Evolutionary conservation across 371 early-diverging fungal species (phyloP).

Genomic region (Syncephalastrum monosporum): DNA sequence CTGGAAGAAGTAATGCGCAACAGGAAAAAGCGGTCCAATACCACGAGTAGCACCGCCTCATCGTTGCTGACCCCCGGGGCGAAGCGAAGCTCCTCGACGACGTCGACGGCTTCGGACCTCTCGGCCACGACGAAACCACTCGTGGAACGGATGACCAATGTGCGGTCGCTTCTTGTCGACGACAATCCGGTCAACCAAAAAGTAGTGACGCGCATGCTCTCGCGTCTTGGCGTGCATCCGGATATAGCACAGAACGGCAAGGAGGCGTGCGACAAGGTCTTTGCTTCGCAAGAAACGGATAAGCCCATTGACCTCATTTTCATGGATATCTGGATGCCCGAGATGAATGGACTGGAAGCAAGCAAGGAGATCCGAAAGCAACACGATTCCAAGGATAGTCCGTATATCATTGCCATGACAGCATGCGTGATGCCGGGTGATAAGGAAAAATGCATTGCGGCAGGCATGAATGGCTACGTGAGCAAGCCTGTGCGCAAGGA

Average conservation of each 20-base stretch:
- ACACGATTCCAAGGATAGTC: conserved; percentile 18
- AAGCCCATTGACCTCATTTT: conserved; percentile 45
- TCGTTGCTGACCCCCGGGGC: too few relatives aligned
- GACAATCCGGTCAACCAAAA: conserved; percentile 57
- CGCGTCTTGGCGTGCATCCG: conserved; percentile 11
- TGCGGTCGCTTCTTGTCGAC: conserved; percentile 41
- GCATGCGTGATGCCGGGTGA: conserved; percentile 59
- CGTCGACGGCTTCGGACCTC: not conserved
- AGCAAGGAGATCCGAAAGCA: conserved; percentile 35
- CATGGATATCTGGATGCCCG: conserved; percentile 59
- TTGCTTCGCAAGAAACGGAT: conserved; percentile 10
- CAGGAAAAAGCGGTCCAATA: conserved; percentile 7
- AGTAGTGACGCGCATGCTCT: conserved; percentile 44
- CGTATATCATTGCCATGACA: conserved; percentile 54
- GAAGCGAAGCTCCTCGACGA: not conserved
- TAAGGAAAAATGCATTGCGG: conserved; percentile 46
- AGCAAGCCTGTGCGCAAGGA: conserved; percentile 50
- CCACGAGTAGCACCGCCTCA: conserved; percentile 1
- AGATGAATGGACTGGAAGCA: conserved; percentile 55
- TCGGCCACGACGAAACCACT: not conserved
- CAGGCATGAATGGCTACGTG: conserved; percentile 39
- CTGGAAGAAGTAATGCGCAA: not conserved
- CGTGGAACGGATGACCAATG: not conserved
- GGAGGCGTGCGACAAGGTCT: conserved; percentile 40
- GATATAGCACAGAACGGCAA: conserved; percentile 42